Evolutionary conservation across 331 rosid genomes (phyloP).

Genomic region (Phaseolus coccineus): DNA sequence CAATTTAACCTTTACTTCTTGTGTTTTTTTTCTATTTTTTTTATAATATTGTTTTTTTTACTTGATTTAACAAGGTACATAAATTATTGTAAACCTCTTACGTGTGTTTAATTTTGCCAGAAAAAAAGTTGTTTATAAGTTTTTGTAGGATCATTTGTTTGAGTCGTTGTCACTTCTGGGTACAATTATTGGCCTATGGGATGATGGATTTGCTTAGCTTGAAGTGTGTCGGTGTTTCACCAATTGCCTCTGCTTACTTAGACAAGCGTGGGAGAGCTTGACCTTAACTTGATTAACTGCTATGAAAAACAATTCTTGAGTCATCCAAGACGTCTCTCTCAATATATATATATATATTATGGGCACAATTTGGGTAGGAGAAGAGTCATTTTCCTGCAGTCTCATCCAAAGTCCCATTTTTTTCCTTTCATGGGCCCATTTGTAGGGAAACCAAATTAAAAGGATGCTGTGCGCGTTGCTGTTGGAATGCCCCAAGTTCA

Average conservation of each 20-base stretch:
- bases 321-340: neutral
- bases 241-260: neutral
- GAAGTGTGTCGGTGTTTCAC: slow-evolving; percentile 11
- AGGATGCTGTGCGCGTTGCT: neutral
- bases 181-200: neutral
- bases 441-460: slow-evolving; percentile 6
- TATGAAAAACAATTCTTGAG: neutral
- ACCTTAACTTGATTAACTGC: neutral
- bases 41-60: too few species aligned
- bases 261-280: neutral
- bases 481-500: too few species aligned
- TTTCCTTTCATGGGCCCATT: neutral
- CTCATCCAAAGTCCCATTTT: neutral
- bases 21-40: too few species aligned
- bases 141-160: too few species aligned
- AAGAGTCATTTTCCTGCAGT: slow-evolving; percentile 11
- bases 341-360: neutral
- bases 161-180: too few species aligned
- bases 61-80: too few species aligned
- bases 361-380: neutral
- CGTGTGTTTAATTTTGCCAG: too few species aligned
- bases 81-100: too few species aligned
- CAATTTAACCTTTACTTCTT: too few species aligned
- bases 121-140: too few species aligned
- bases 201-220: neutral